Conservation (phyloP, 2,329 filamentous ascomycete genomes). For the Fusarium irregulare region DNA sequence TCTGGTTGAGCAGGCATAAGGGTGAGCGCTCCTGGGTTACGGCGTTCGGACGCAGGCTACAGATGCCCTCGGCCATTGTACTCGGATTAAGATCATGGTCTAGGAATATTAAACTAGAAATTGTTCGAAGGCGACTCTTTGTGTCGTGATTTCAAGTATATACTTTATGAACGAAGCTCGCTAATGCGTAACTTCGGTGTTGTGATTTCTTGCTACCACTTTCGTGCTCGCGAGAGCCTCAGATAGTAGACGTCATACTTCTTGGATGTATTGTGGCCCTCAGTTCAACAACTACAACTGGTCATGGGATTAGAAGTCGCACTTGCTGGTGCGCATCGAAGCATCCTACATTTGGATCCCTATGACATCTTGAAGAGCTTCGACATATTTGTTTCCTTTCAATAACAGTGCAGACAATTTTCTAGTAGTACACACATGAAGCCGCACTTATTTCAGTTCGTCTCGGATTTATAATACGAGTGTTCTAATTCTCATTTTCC, state of each 20-base stretch:
- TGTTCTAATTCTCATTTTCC: not conserved
- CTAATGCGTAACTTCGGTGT: not conserved
- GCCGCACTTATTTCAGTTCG: not conserved
- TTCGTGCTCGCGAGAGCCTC: not conserved
- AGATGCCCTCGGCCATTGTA: conserved; percentile 30
- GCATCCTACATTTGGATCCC: not conserved
- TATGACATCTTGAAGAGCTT: not conserved
- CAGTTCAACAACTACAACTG: not conserved
- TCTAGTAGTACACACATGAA: not conserved
- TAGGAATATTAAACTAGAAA: conserved; percentile 18
- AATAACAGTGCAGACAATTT: not conserved
- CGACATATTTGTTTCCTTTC: not conserved
- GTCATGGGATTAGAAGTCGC: not conserved
- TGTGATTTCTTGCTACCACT: not conserved
- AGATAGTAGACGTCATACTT: not conserved
- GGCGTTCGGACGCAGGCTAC: conserved; percentile 45
- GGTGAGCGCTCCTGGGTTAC: conserved; percentile 36
- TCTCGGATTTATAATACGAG: not conserved
- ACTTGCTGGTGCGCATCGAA: not conserved
- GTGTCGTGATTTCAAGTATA: conserved; percentile 2
- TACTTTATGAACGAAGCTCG: not conserved
- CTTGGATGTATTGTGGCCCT: not conserved
- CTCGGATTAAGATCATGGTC: conserved; percentile 31
- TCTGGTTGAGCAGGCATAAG: conserved; percentile 28
- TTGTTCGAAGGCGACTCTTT: conserved; percentile 23